A percentile compares a stretch with the other conserved stretches of the same genome.
Evolutionary conservation across 2,329 filamentous ascomycete species (phyloP).

Genomic region (Claviceps africana): DNA sequence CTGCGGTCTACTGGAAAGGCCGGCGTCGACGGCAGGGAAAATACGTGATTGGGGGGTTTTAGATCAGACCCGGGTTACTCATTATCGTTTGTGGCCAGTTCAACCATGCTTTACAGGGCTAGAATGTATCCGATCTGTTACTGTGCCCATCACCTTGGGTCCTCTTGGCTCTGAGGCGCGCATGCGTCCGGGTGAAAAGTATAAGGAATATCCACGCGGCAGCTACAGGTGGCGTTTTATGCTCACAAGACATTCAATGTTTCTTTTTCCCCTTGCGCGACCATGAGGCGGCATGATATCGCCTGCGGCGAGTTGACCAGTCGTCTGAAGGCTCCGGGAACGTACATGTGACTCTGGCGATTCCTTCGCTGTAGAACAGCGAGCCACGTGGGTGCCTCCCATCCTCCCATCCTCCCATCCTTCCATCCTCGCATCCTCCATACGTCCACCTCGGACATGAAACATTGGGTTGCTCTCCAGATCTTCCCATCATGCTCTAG

Average conservation of each 20-base stretch:
- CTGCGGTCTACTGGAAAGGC: too few species aligned
- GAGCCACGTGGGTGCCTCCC: background rate
- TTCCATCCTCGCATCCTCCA: background rate
- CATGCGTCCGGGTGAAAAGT: too few species aligned
- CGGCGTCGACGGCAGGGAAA: too few species aligned
- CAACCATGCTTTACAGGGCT: too few species aligned
- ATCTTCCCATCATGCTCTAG: constrained; percentile 5
- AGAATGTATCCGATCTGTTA: too few species aligned
- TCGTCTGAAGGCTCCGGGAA: background rate
- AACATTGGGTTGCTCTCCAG: background rate
- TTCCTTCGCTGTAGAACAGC: background rate
- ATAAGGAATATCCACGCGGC: background rate
- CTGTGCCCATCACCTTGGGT: too few species aligned
- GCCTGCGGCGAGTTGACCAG: background rate
- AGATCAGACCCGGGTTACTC: too few species aligned
- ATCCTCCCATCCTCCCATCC: background rate
- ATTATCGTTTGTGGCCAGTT: too few species aligned
- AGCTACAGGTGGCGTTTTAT: background rate
- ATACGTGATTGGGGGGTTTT: too few species aligned
- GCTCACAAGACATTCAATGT: background rate
- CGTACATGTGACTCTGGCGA: background rate
- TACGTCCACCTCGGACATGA: background rate
- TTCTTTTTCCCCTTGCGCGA: background rate
- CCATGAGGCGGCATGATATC: background rate
- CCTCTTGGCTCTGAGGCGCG: too few species aligned